Evolutionary conservation across 2,329 filamentous ascomycete species (phyloP).

Genomic region (Pseudogymnoascus sp.): DNA sequence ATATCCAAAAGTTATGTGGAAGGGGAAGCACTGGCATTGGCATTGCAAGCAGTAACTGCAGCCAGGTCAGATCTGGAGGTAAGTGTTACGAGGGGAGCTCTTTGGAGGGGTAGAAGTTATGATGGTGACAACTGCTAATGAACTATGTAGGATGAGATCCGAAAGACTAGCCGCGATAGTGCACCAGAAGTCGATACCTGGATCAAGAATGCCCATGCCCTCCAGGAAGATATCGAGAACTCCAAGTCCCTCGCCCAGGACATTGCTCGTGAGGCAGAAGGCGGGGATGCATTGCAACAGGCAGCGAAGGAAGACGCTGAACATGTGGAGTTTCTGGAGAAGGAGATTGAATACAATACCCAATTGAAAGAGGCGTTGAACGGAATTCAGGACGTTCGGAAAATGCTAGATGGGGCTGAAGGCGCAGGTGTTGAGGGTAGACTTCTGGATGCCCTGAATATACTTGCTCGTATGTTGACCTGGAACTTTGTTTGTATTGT

Average conservation of each 20-base stretch:
- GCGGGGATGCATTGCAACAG: constrained; percentile 39
- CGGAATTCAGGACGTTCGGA: constrained; percentile 48
- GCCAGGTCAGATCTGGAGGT: constrained; percentile 36
- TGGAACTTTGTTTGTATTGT: constrained; percentile 15
- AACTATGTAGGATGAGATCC: constrained; percentile 55
- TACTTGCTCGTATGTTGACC: constrained; percentile 44
- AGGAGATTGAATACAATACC: constrained; percentile 50
- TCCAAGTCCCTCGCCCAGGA: constrained; percentile 72
- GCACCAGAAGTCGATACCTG: constrained; percentile 76
- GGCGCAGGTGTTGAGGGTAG: constrained; percentile 43
- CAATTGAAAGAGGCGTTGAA: constrained; percentile 45
- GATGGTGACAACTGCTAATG: constrained; percentile 13
- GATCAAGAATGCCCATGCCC: constrained; percentile 73
- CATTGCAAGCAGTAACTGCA: constrained; percentile 33
- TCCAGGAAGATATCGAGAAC: constrained; percentile 77
- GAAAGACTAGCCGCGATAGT: constrained; percentile 64
- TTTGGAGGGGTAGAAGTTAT: background rate
- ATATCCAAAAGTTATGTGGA: constrained; percentile 27
- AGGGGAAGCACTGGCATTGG: constrained; percentile 30
- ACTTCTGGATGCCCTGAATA: constrained; percentile 47
- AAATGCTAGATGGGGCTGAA: constrained; percentile 55
- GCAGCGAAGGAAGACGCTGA: constrained; percentile 38
- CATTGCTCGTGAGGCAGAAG: constrained; percentile 70
- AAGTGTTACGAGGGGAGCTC: background rate
- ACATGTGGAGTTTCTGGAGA: constrained; percentile 47